Evolutionary conservation across 169 alveolate genomes (phyloP).

Genomic region (Plasmodium vivax): DNA sequence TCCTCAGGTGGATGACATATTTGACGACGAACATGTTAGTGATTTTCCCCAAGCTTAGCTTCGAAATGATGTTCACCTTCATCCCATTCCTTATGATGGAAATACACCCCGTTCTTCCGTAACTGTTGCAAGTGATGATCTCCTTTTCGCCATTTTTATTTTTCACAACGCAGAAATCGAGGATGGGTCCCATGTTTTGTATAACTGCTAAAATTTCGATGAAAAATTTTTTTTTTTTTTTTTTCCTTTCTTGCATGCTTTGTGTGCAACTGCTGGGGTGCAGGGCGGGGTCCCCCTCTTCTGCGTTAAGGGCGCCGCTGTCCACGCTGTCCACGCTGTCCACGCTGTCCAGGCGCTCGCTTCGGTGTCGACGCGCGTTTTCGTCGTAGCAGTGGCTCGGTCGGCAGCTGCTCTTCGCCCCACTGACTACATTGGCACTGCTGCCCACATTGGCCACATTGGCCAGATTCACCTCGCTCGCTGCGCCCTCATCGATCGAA

Average conservation of each 20-base stretch:
- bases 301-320: background rate
- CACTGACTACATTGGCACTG: too few relatives aligned
- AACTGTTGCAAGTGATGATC: slow-evolving; percentile 70
- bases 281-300: background rate
- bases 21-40: slow-evolving; percentile 56
- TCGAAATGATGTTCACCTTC: slow-evolving; percentile 39
- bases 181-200: slow-evolving; percentile 70
- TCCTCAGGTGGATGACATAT: slow-evolving; percentile 56
- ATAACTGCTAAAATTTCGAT: slow-evolving; percentile 61
- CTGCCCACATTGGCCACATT: too few relatives aligned
- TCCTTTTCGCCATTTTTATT: slow-evolving; percentile 46
- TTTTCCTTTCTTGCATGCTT: background rate
- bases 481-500: background rate
- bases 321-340: background rate
- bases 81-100: slow-evolving; percentile 65
- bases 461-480: too few relatives aligned
- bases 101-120: slow-evolving; percentile 69
- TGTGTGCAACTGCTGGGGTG: background rate
- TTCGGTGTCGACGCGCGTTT: background rate
- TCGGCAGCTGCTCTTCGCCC: background rate
- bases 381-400: background rate
- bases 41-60: slow-evolving; percentile 8
- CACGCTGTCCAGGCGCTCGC: background rate
- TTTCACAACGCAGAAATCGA: slow-evolving; percentile 57
- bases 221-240: slow-evolving; percentile 35